Conservation (phyloP, 345 rosid species). For the Theobroma cacao region DNA sequence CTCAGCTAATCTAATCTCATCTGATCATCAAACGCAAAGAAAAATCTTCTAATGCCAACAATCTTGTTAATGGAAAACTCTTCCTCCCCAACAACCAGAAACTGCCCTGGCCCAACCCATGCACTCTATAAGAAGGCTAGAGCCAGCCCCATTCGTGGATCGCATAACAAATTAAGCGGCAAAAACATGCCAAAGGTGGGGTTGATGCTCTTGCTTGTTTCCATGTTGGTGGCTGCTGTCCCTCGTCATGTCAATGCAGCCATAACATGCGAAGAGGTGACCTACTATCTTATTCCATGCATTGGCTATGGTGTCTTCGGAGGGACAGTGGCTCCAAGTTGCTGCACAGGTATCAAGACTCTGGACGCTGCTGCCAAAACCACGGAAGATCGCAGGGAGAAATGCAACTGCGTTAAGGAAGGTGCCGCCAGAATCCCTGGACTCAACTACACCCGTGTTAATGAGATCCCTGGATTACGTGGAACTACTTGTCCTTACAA, state of each 20-base stretch:
- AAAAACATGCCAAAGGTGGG: background rate
- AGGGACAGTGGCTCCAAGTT: slow-evolving; percentile 21
- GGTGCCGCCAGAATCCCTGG: slow-evolving; percentile 34
- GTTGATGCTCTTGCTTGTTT: background rate
- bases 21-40: background rate
- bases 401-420: slow-evolving; percentile 31
- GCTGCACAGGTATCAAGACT: slow-evolving; percentile 30
- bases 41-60: background rate
- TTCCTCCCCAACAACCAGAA: background rate
- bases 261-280: slow-evolving; percentile 31
- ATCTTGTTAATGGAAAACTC: background rate
- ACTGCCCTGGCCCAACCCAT: background rate
- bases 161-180: background rate
- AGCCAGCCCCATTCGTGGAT: background rate
- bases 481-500: slow-evolving; percentile 9
- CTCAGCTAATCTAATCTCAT: background rate
- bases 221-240: background rate
- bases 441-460: slow-evolving; percentile 16
- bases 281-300: slow-evolving; percentile 30
- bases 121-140: background rate
- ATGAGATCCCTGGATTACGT: slow-evolving; percentile 16
- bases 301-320: slow-evolving; percentile 26
- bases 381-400: slow-evolving; percentile 19
- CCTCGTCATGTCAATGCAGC: slow-evolving; percentile 13
- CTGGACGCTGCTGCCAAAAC: slow-evolving; percentile 21